phyloP scores from a whole-genome alignment of 345 rosid genomes.

The Lenwebbia sp. region DNA sequence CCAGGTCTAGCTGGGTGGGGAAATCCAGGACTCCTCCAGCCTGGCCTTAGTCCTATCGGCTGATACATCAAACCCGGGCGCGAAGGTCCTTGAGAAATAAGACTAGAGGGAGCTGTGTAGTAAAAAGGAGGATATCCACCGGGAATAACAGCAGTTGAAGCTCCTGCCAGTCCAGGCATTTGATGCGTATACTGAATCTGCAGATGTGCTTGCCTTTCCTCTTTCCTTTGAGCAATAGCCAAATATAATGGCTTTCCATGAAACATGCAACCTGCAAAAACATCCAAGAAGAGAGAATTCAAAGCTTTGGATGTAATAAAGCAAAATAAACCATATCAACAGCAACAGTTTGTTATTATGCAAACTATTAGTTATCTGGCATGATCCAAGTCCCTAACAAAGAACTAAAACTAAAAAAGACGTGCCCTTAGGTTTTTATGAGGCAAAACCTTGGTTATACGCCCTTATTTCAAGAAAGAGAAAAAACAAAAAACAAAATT shows the following conservation, averaged over 20 bases:
- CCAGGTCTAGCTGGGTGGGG: conserved; percentile 36
- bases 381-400: background rate
- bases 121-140: conserved; percentile 47
- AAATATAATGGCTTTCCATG: conserved; percentile 61
- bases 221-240: conserved; percentile 72
- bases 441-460: background rate
- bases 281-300: background rate
- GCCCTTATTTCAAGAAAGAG: background rate
- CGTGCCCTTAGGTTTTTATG: background rate
- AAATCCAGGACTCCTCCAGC: conserved; percentile 42
- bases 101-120: conserved; percentile 42
- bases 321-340: background rate
- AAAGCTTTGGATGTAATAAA: background rate
- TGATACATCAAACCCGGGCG: conserved; percentile 47
- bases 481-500: background rate
- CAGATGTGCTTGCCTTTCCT: conserved; percentile 50
- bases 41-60: conserved; percentile 44
- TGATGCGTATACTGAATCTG: conserved; percentile 42
- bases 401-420: background rate
- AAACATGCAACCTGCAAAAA: conserved; percentile 39
- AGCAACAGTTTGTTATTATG: background rate
- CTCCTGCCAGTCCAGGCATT: conserved; percentile 34
- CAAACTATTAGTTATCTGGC: background rate
- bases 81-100: conserved; percentile 36
- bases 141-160: conserved; percentile 41